These are phyloP conservation scores for Calonectria pteridis DNA, from an alignment of 2,329 filamentous ascomycete genomes.

Conservation along the genomic window DNA sequence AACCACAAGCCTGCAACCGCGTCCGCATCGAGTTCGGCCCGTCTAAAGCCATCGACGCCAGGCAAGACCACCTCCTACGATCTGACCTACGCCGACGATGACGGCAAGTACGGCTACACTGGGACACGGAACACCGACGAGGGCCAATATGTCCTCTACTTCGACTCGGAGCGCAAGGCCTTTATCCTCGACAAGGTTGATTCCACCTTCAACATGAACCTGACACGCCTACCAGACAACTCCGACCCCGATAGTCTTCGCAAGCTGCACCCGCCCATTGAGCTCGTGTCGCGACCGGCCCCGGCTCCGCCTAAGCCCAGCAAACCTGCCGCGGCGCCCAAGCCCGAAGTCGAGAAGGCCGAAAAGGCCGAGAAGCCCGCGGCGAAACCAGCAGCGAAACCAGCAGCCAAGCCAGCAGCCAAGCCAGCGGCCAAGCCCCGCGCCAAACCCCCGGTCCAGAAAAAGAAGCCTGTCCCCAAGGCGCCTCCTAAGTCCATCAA, in stretches of 20 bases:
- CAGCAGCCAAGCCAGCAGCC: conserved; percentile 29
- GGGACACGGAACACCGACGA: conserved; percentile 69
- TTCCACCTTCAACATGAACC: conserved; percentile 89
- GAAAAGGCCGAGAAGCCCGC: background rate
- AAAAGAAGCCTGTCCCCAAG: conserved; percentile 48
- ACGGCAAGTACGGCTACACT: conserved; percentile 70
- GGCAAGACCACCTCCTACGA: conserved; percentile 67
- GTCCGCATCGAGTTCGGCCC: conserved; percentile 61
- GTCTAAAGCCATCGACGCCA: conserved; percentile 63
- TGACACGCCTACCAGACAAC: conserved; percentile 77
- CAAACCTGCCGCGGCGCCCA: conserved; percentile 31
- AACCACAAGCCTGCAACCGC: conserved; percentile 71
- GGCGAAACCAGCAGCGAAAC: background rate
- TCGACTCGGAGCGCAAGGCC: conserved; percentile 78
- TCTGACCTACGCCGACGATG: conserved; percentile 66
- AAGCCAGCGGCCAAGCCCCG: conserved; percentile 33
- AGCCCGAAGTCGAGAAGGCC: conserved; percentile 4
- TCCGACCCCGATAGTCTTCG: conserved; percentile 73
- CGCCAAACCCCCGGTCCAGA: conserved; percentile 36
- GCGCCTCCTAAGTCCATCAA: conserved; percentile 50
- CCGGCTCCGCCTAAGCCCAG: conserved; percentile 32
- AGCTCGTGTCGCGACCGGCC: conserved; percentile 39
- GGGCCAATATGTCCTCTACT: conserved; percentile 76
- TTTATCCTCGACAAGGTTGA: conserved; percentile 87
- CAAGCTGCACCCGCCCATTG: conserved; percentile 76